Conservation (phyloP, 2,329 filamentous ascomycete species). For the Xylariaceae sp. region DNA sequence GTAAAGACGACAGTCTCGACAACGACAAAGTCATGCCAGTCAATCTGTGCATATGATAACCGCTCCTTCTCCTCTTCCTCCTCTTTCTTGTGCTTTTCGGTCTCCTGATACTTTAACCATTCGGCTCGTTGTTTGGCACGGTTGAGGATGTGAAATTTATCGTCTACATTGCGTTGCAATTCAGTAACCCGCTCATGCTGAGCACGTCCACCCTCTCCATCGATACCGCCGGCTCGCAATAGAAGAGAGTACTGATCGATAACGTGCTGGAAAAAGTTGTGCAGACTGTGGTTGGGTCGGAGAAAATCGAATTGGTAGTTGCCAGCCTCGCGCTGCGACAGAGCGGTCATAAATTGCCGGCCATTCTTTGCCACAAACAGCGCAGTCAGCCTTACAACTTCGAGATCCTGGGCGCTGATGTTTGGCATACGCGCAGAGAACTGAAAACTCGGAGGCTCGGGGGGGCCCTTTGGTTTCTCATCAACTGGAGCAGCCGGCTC, state of each 20-base stretch:
- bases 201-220: conserved; percentile 60
- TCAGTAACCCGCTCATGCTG: conserved; percentile 68
- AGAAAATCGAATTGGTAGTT: conserved; percentile 97
- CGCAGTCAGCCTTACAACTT: conserved; percentile 69
- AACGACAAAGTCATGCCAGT: conserved; percentile 97
- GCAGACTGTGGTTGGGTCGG: conserved; percentile 88
- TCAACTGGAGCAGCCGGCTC: conserved; percentile 51
- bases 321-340: conserved; percentile 80
- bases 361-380: conserved; percentile 91
- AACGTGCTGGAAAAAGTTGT: conserved; percentile 89
- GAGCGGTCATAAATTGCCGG: conserved; percentile 80
- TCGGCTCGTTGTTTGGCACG: conserved; percentile 81
- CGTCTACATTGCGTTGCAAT: conserved; percentile 66
- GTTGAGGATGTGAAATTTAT: conserved; percentile 74
- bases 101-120: conserved; percentile 77
- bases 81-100: conserved; percentile 82
- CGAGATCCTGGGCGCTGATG: conserved; percentile 89
- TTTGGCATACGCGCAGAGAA: conserved; percentile 97
- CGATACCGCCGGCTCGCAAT: conserved; percentile 60
- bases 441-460: conserved; percentile 77
- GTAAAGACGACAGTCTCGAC: conserved; percentile 93
- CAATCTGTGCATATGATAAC: conserved; percentile 72
- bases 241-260: conserved; percentile 90
- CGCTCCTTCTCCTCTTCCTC: conserved; percentile 80
- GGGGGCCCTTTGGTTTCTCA: conserved; percentile 73